These are phyloP conservation scores for Coprinopsis cinerea DNA, from an alignment of 768 basidiomycete species.

Conservation along the genomic window DNA sequence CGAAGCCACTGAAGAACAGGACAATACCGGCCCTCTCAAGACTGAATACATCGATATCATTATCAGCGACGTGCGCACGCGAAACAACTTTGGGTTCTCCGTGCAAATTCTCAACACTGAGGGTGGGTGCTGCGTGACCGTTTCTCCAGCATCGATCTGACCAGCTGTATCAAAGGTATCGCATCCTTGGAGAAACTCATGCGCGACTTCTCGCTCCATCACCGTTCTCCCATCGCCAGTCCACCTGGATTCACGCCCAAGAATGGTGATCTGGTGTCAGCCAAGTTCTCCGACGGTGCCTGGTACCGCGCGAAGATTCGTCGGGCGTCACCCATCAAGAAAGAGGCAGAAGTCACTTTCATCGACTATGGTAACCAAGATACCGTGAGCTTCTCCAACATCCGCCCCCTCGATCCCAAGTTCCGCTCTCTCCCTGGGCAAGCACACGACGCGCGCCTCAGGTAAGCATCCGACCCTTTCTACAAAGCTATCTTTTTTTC, in stretches of 20 bases:
- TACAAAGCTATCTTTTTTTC: neutral
- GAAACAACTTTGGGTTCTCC: conserved; percentile 78
- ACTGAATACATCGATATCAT: conserved; percentile 90
- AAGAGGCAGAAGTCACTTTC: conserved; percentile 92
- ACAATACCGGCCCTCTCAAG: conserved; percentile 51
- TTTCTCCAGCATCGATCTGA: too few species aligned
- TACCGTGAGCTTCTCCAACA: conserved; percentile 70
- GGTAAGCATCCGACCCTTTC: conserved; percentile 36
- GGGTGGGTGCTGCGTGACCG: conserved; percentile 50
- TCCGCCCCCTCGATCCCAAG: conserved; percentile 84
- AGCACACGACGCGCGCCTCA: conserved; percentile 90
- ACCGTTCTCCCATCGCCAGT: conserved; percentile 54
- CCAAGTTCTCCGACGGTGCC: conserved; percentile 87
- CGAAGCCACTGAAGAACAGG: conserved; percentile 39
- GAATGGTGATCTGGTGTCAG: conserved; percentile 86
- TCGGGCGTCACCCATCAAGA: conserved; percentile 79
- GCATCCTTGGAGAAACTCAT: conserved; percentile 90
- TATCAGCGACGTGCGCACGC: conserved; percentile 77
- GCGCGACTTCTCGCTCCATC: conserved; percentile 87
- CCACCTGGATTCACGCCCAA: conserved; percentile 74
- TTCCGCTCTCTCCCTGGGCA: conserved; percentile 90
- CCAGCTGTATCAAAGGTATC: conserved; percentile 57
- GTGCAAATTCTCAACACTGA: conserved; percentile 91
- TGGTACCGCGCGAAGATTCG: conserved; percentile 97
- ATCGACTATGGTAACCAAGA: conserved; percentile 97